Conservation (phyloP, 306 rosid species). For the Citrullus colocynthis region DNA sequence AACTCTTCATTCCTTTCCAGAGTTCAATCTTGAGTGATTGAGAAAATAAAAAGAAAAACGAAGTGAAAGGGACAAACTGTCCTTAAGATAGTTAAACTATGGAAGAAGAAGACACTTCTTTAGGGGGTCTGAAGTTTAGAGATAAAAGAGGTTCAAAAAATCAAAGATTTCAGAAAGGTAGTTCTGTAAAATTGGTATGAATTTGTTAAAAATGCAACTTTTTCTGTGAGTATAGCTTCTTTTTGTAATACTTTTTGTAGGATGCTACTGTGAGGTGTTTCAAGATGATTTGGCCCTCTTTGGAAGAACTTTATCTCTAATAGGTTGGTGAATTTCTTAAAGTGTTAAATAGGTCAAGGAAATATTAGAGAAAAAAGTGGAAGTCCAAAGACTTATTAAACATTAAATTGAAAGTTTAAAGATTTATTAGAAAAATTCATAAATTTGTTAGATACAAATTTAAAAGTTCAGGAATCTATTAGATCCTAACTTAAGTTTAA, state of each 20-base stretch:
- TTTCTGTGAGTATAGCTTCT: too few relatives aligned
- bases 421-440: neutral
- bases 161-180: neutral
- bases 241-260: neutral
- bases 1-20: neutral
- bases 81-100: neutral
- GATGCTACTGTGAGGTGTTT: neutral
- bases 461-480: neutral
- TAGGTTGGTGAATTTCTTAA: neutral
- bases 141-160: neutral
- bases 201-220: too few relatives aligned
- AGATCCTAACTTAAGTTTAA: neutral
- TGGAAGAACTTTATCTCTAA: neutral
- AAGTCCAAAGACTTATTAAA: neutral
- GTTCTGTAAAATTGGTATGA: too few relatives aligned
- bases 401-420: neutral
- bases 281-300: neutral
- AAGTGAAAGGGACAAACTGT: neutral
- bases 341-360: neutral
- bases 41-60: neutral
- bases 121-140: neutral
- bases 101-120: neutral
- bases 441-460: neutral
- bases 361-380: neutral
- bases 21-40: neutral